These are phyloP conservation scores for Apiospora malaysiana DNA, from an alignment of 2,329 filamentous ascomycete genomes.

Conservation along the genomic window DNA sequence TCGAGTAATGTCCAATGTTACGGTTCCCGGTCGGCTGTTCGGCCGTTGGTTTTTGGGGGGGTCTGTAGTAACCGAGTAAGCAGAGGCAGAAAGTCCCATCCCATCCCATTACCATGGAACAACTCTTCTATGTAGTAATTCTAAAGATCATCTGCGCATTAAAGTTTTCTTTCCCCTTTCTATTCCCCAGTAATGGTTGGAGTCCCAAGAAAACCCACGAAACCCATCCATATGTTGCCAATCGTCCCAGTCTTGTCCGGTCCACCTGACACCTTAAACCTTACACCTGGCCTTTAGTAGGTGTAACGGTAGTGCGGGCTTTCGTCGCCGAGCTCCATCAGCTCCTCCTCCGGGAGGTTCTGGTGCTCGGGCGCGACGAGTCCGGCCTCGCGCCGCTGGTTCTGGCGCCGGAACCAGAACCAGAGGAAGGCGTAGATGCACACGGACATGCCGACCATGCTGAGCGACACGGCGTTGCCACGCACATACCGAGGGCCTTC, in stretches of 20 bases:
- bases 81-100: background rate
- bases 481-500: slow-evolving; percentile 64
- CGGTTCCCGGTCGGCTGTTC: background rate
- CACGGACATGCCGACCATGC: slow-evolving; percentile 61
- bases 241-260: background rate
- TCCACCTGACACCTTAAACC: background rate
- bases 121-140: background rate
- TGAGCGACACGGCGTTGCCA: slow-evolving; percentile 66
- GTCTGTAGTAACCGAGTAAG: background rate
- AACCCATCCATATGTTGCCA: background rate
- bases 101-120: background rate
- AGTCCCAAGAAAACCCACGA: background rate
- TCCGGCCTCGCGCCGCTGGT: slow-evolving; percentile 50
- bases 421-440: slow-evolving; percentile 60
- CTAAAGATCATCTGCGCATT: background rate
- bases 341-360: slow-evolving; percentile 51
- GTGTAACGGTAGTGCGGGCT: slow-evolving; percentile 57
- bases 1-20: background rate
- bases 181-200: background rate
- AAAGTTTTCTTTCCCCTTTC: background rate
- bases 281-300: slow-evolving; percentile 35
- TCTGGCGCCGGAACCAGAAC: slow-evolving; percentile 56
- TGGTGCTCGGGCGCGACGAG: slow-evolving; percentile 46
- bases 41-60: no score
- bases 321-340: slow-evolving; percentile 58